Base-by-base conservation (phyloP, 1,284 basidiomycete species). In the Uromyces viciae-fabae region DNA sequence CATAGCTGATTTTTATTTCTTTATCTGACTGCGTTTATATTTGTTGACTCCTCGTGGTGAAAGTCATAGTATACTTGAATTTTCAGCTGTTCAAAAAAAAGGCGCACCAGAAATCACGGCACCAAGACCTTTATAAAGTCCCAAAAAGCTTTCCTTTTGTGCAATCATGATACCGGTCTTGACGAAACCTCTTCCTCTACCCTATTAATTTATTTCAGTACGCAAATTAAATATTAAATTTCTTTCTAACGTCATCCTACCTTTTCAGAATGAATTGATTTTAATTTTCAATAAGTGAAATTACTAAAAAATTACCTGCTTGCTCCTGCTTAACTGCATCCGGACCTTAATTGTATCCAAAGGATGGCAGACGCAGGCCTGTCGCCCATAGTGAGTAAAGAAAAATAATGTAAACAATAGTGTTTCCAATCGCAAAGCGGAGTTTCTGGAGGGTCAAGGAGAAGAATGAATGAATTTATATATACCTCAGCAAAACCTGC, bases 271-370 rank as follows among this genome's bases (percentile, higher is more conserved):
- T 14, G 42, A 72, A 60, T n/a, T 42, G 36, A 74, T 36, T 54
- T 14, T 2, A 7, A 42, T 15, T 14, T 31, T 31, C n/a, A 31
- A 22, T 7, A 28, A 3, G 25, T 4, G 5, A 19, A 64, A 52
- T 73, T n/a, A 5, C 31, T 28, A 19, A 36, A 52, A 33, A 15
- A 73, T 25, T 77, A 77, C 79, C 64, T 81, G 75, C 52, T 78
- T 75, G 46, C 82, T 81, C 69, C 79, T 77, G 33, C 82, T 82
- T 79, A 98, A 91, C 88, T 98, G 95, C 95, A 98, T 98, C 74
- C 95, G 93, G 83, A 95, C 95, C 89, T 98, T 98, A 89, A 98
- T 98, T 40, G 95, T 98, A 87, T 98, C 96, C 66, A 98, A 90
- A 3, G 94, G 87, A 84, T 93, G 85, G 93, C 92, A 85, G 92